These are phyloP conservation scores for Venturia pyrina DNA, from an alignment of 2,329 filamentous ascomycete species.

Conservation along the genomic window DNA sequence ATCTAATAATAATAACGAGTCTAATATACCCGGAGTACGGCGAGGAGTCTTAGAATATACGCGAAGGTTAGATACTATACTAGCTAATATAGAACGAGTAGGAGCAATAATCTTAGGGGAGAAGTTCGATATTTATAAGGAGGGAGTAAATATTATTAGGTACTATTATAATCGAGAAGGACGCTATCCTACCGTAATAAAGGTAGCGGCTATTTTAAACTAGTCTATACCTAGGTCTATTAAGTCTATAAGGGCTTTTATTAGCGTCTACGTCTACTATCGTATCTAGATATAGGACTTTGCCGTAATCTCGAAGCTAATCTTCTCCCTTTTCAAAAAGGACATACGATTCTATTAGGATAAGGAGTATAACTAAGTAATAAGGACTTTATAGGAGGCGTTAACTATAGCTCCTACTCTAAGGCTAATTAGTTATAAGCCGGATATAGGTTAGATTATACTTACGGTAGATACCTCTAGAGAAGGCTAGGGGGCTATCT, in stretches of 20 bases:
- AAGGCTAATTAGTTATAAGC: background rate
- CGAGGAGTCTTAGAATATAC: background rate
- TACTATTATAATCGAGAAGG: background rate
- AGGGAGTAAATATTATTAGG: background rate
- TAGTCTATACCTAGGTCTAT: background rate
- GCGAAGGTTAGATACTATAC: background rate
- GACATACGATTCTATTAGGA: too few relatives aligned
- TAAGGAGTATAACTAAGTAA: too few relatives aligned
- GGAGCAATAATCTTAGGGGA: too few relatives aligned
- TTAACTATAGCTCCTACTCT: background rate
- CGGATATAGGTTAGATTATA: background rate
- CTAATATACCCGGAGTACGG: background rate
- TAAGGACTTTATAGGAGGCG: too few relatives aligned
- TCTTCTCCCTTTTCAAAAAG: too few relatives aligned
- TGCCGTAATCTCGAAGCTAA: too few relatives aligned
- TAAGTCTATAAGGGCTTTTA: background rate
- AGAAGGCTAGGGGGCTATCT: background rate
- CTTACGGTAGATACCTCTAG: background rate
- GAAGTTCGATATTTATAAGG: too few relatives aligned
- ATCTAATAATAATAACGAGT: background rate
- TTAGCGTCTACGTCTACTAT: background rate
- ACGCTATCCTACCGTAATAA: background rate
- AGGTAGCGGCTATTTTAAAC: background rate
- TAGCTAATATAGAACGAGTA: background rate
- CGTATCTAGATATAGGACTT: background rate